Percentiles rank a stretch among this genome's conserved stretches.
phyloP scores from a whole-genome alignment of 2,329 filamentous ascomycete species.

The Pezicula neosporulosa region DNA sequence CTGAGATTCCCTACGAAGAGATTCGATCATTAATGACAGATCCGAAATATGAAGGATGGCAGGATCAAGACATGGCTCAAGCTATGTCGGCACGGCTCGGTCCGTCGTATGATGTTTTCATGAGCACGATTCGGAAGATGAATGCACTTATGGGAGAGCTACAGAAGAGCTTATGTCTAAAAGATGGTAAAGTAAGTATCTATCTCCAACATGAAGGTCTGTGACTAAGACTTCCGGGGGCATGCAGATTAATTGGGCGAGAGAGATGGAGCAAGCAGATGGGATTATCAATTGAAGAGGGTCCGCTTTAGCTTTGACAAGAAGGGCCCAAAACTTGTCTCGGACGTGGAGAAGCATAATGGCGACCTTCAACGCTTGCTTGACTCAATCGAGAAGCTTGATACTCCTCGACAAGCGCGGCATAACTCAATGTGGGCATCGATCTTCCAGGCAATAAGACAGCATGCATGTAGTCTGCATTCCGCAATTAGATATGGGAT shows the following conservation, averaged over 20 bases:
- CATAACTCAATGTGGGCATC: too few species aligned
- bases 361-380: not conserved
- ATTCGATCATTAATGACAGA: not conserved
- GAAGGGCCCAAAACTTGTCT: not conserved
- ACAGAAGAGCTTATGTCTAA: not conserved
- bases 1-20: not conserved
- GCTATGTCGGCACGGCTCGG: not conserved
- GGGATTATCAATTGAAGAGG: slow-evolving; percentile 3
- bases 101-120: not conserved
- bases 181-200: slow-evolving; percentile 2
- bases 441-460: too few species aligned
- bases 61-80: not conserved
- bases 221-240: not conserved
- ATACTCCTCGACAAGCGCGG: too few species aligned
- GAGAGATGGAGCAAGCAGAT: not conserved
- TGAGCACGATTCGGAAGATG: slow-evolving; percentile 3
- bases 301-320: slow-evolving; percentile 2
- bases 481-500: not conserved
- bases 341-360: slow-evolving; percentile 1
- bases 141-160: not conserved
- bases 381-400: not conserved
- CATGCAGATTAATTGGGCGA: not conserved
- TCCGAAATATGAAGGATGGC: slow-evolving; percentile 3
- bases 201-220: not conserved
- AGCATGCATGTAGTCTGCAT: too few species aligned